A percentile compares a stretch with the other conserved stretches of the same genome.
These are phyloP conservation scores for Juglanconis juglandina DNA, from an alignment of 2,329 filamentous ascomycete genomes.

Conservation along the genomic window DNA sequence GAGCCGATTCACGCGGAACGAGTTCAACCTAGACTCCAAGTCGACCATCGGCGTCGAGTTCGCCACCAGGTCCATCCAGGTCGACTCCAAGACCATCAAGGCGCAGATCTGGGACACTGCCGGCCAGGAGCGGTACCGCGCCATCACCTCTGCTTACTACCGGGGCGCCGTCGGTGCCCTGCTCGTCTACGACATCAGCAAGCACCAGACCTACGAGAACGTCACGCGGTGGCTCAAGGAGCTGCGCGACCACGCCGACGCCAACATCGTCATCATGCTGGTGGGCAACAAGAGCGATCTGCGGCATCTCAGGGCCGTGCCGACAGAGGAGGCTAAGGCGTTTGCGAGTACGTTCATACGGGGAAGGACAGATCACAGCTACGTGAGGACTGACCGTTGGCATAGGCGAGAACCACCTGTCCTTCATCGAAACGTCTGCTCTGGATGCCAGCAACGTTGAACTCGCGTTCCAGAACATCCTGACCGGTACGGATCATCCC, in stretches of 20 bases:
- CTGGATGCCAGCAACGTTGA: slow-evolving; percentile 99
- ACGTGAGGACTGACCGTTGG: slow-evolving; percentile 23
- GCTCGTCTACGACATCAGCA: slow-evolving; percentile 99
- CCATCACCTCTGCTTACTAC: slow-evolving; percentile 99
- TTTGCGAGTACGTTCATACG: slow-evolving; percentile 73
- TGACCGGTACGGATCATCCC: slow-evolving; percentile 71
- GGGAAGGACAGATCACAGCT: not conserved
- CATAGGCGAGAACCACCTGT: slow-evolving; percentile 91
- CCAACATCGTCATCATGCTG: slow-evolving; percentile 99
- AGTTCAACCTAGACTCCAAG: slow-evolving; percentile 99
- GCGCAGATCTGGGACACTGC: slow-evolving; percentile 99
- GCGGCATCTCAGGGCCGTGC: slow-evolving; percentile 93
- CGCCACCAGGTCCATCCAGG: slow-evolving; percentile 95
- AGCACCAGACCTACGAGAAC: slow-evolving; percentile 99
- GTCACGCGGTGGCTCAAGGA: slow-evolving; percentile 99
- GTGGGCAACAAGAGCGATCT: slow-evolving; percentile 99
- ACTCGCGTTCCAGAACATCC: slow-evolving; percentile 98
- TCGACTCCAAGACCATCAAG: slow-evolving; percentile 99
- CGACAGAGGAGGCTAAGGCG: slow-evolving; percentile 94
- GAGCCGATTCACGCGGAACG: slow-evolving; percentile 98
- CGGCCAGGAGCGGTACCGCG: slow-evolving; percentile 96
- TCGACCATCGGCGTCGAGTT: slow-evolving; percentile 99
- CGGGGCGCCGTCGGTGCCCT: slow-evolving; percentile 94
- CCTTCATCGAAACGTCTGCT: slow-evolving; percentile 98
- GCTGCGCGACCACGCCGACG: slow-evolving; percentile 93